Percentiles rank a stretch among this genome's conserved stretches.
Evolutionary conservation across 1,284 basidiomycete species (phyloP).

Genomic region (Vanrija humicola): DNA sequence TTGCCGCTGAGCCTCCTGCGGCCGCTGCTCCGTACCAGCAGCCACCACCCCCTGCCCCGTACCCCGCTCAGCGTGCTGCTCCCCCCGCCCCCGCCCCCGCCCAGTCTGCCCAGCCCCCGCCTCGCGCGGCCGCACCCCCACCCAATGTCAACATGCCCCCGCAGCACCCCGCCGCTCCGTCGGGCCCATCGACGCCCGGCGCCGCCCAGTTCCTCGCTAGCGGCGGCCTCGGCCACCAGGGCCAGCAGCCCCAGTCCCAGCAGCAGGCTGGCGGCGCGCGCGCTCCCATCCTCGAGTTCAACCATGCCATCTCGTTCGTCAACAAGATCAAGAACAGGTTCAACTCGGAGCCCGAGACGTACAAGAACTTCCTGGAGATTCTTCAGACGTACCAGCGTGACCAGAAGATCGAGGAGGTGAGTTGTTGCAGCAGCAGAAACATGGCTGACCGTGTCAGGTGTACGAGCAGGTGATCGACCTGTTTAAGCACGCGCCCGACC

Average conservation of each 20-base stretch:
- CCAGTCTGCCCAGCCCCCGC: conserved; percentile 5
- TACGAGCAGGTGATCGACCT: conserved; percentile 88
- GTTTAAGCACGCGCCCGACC: conserved; percentile 88
- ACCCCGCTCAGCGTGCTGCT: not conserved
- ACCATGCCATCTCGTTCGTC: conserved; percentile 95
- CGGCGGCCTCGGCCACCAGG: conserved; percentile 12
- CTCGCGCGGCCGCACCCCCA: conserved; percentile 28
- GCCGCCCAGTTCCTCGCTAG: conserved; percentile 37
- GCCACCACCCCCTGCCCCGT: conserved; percentile 1
- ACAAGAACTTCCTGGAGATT: conserved; percentile 98
- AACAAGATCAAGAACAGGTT: conserved; percentile 98
- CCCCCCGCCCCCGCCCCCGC: conserved; percentile 3
- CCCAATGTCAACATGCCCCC: conserved; percentile 18
- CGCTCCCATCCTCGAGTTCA: conserved; percentile 70
- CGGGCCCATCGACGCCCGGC: conserved; percentile 36
- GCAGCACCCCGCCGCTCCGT: conserved; percentile 32
- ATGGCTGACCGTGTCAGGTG: conserved; percentile 56
- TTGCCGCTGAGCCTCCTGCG: conserved; percentile 3
- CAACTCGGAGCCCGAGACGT: conserved; percentile 85
- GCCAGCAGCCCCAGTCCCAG: conserved; percentile 12
- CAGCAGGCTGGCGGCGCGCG: conserved; percentile 32
- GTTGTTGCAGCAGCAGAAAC: conserved; percentile 37
- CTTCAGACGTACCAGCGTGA: conserved; percentile 97
- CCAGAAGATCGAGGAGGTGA: conserved; percentile 79
- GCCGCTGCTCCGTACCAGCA: conserved; percentile 7